phyloP scores from a whole-genome alignment of 176 grass and related monocot genomes.

The Aegilops bicornis region DNA sequence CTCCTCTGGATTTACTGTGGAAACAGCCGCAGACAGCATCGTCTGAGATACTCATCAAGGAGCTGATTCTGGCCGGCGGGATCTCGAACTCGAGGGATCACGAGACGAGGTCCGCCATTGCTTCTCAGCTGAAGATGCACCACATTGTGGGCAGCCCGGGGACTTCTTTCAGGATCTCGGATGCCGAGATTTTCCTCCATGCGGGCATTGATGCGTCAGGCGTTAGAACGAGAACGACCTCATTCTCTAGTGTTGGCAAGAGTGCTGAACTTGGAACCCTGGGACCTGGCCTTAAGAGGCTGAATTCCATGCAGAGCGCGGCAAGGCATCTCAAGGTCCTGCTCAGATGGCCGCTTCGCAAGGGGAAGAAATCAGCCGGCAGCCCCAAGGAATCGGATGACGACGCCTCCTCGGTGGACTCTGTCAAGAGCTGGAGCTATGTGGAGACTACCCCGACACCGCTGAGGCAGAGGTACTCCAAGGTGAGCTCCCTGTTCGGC shows the following conservation, averaged over 20 bases:
- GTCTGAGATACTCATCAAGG: constrained; percentile 84
- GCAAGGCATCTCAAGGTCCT: constrained; percentile 64
- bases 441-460: constrained; percentile 55
- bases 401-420: constrained; percentile 50
- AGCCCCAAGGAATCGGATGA: constrained; percentile 40
- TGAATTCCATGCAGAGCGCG: constrained; percentile 57
- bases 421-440: constrained; percentile 66
- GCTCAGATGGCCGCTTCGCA: constrained; percentile 67
- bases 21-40: constrained; percentile 67
- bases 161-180: constrained; percentile 71
- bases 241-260: constrained; percentile 57
- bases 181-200: constrained; percentile 81
- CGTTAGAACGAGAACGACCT: constrained; percentile 49
- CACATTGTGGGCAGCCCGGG: constrained; percentile 68
- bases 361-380: constrained; percentile 45
- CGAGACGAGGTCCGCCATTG: constrained; percentile 47
- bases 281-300: constrained; percentile 40
- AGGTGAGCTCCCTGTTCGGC: constrained; percentile 51
- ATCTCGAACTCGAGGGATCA: constrained; percentile 63
- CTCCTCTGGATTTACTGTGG: constrained; percentile 75
- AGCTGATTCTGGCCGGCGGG: constrained; percentile 78
- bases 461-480: constrained; percentile 70
- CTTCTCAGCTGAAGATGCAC: constrained; percentile 75
- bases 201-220: constrained; percentile 45
- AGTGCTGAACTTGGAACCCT: constrained; percentile 32